phyloP scores from a whole-genome alignment of 73 alveolate species.

The Stentor roeselii region DNA sequence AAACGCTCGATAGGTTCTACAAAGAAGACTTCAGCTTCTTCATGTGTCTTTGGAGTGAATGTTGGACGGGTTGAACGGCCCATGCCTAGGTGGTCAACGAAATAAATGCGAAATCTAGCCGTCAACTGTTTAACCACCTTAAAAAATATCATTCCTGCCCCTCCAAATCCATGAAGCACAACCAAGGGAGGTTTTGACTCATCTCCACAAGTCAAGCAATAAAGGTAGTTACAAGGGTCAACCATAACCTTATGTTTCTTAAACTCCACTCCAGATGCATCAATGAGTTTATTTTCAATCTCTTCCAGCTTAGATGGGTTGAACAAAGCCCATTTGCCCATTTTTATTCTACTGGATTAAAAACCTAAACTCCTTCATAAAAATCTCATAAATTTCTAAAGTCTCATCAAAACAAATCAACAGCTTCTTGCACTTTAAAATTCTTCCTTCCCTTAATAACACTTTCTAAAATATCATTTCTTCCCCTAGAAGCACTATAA shows the following conservation, averaged over 20 bases:
- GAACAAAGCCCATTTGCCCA: background rate
- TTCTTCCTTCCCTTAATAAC: background rate
- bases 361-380: too few relatives aligned
- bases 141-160: slow-evolving; percentile 34
- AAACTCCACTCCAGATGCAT: background rate
- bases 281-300: background rate
- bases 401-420: too few relatives aligned
- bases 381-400: too few relatives aligned
- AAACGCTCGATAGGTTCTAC: slow-evolving; percentile 63
- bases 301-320: background rate
- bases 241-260: background rate
- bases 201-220: slow-evolving; percentile 22
- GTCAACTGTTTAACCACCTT: slow-evolving; percentile 29
- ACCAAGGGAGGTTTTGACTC: slow-evolving; percentile 21
- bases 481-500: background rate
- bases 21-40: slow-evolving; percentile 58
- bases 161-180: slow-evolving; percentile 42
- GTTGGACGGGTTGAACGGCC: slow-evolving; percentile 61
- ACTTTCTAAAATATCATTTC: background rate
- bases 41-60: slow-evolving; percentile 35
- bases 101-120: slow-evolving; percentile 40
- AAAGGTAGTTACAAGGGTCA: background rate
- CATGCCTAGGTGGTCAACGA: slow-evolving; percentile 71
- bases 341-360: too few relatives aligned
- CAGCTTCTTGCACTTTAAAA: background rate